Evolutionary conservation across 257 asterid genomes (phyloP).

Genomic region (Avicennia marina): DNA sequence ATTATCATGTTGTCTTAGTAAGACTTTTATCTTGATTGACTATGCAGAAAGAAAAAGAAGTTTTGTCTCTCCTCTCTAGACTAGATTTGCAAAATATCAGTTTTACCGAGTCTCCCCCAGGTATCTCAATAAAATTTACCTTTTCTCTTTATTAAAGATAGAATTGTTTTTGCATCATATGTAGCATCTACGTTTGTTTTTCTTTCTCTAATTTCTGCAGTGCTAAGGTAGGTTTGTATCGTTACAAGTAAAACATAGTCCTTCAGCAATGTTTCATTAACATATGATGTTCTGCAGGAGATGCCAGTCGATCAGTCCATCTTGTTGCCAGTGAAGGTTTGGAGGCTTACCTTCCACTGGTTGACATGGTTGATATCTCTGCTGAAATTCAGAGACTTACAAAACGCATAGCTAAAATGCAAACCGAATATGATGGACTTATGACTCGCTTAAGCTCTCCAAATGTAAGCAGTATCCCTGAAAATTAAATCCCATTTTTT

Average conservation of each 20-base stretch:
- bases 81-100: slow-evolving; percentile 65
- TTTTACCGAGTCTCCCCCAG: slow-evolving; percentile 66
- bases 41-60: slow-evolving; percentile 79
- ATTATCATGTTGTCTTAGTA: not conserved
- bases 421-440: slow-evolving; percentile 76
- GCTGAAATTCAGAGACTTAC: slow-evolving; percentile 80
- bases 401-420: slow-evolving; percentile 77
- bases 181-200: too few species aligned
- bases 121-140: slow-evolving; percentile 29
- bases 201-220: not conserved
- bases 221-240: not conserved
- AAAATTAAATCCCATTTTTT: too few species aligned
- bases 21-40: slow-evolving; percentile 13
- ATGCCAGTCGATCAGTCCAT: slow-evolving; percentile 80
- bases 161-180: slow-evolving; percentile 6
- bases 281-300: slow-evolving; percentile 48
- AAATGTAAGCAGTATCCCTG: slow-evolving; percentile 51
- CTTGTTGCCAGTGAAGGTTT: slow-evolving; percentile 90
- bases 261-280: slow-evolving; percentile 11
- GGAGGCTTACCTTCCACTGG: slow-evolving; percentile 96
- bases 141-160: too few species aligned
- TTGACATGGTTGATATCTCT: slow-evolving; percentile 93
- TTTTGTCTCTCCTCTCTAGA: slow-evolving; percentile 84
- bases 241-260: not conserved
- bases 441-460: slow-evolving; percentile 73